These are phyloP conservation scores for Beta corolliflora DNA, from an alignment of 179 eudicot species.

Conservation along the genomic window DNA sequence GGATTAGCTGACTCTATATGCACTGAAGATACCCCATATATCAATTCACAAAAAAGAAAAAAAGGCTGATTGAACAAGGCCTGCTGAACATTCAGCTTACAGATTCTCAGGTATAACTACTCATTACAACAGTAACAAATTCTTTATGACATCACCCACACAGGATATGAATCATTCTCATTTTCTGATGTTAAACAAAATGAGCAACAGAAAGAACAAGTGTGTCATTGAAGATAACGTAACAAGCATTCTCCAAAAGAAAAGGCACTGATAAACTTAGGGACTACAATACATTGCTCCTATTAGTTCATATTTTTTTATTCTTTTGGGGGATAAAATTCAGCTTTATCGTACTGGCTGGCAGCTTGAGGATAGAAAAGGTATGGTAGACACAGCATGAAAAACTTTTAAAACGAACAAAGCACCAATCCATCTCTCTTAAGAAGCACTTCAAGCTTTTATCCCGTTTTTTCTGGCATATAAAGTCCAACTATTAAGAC, in stretches of 20 bases:
- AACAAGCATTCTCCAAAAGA: background rate
- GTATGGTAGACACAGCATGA: background rate
- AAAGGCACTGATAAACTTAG: background rate
- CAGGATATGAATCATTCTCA: background rate
- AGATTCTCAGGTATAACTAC: background rate
- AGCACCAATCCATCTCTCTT: background rate
- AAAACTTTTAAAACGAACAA: background rate
- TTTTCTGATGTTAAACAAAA: background rate
- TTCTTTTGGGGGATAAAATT: background rate
- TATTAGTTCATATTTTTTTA: background rate
- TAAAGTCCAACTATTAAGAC: background rate
- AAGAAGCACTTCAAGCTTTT: background rate
- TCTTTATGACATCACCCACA: background rate
- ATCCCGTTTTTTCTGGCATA: background rate
- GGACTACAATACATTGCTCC: background rate
- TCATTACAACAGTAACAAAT: background rate
- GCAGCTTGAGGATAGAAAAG: background rate
- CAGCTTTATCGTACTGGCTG: background rate
- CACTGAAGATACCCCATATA: background rate
- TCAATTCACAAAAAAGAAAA: background rate
- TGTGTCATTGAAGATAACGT: background rate
- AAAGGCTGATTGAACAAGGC: background rate
- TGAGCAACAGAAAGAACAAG: background rate
- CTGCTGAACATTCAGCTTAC: too few relatives aligned
- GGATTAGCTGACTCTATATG: background rate